A percentile compares a stretch with the other conserved stretches of the same genome.
These are phyloP conservation scores for Fonsecaea pugnacius DNA, from an alignment of 2,329 filamentous ascomycete genomes.

Conservation along the genomic window DNA sequence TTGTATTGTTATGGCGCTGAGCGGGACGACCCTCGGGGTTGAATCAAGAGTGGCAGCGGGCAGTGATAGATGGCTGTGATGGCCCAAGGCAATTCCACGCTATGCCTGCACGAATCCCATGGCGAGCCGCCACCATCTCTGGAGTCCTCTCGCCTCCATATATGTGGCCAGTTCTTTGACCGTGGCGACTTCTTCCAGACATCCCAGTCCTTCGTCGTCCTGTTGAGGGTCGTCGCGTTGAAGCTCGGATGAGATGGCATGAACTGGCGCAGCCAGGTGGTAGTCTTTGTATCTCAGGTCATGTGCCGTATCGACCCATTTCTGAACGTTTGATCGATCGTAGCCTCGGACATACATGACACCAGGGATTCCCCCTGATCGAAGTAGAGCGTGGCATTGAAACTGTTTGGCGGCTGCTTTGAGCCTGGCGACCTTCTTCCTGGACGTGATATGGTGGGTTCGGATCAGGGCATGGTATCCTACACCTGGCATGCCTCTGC, in stretches of 20 bases:
- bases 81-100: not conserved
- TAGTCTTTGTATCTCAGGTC: slow-evolving; percentile 73
- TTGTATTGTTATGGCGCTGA: slow-evolving; percentile 10
- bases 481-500: slow-evolving; percentile 26
- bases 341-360: slow-evolving; percentile 76
- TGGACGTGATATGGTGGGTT: slow-evolving; percentile 80
- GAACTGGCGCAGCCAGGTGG: slow-evolving; percentile 62
- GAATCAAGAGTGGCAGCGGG: not conserved
- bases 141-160: slow-evolving; percentile 62
- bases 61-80: not conserved
- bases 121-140: slow-evolving; percentile 70
- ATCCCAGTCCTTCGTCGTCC: slow-evolving; percentile 24
- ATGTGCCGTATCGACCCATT: slow-evolving; percentile 69
- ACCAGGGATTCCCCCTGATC: slow-evolving; percentile 70
- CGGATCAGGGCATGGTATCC: slow-evolving; percentile 67
- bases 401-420: slow-evolving; percentile 66
- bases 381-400: slow-evolving; percentile 67
- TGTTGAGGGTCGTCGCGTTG: not conserved
- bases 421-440: slow-evolving; percentile 71
- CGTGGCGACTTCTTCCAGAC: slow-evolving; percentile 63
- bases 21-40: slow-evolving; percentile 9
- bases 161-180: slow-evolving; percentile 66
- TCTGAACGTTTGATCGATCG: slow-evolving; percentile 58
- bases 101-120: slow-evolving; percentile 59
- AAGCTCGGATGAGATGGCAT: slow-evolving; percentile 37